phyloP scores from a whole-genome alignment of 2,329 filamentous ascomycete genomes.

The Penicillium sp. region DNA sequence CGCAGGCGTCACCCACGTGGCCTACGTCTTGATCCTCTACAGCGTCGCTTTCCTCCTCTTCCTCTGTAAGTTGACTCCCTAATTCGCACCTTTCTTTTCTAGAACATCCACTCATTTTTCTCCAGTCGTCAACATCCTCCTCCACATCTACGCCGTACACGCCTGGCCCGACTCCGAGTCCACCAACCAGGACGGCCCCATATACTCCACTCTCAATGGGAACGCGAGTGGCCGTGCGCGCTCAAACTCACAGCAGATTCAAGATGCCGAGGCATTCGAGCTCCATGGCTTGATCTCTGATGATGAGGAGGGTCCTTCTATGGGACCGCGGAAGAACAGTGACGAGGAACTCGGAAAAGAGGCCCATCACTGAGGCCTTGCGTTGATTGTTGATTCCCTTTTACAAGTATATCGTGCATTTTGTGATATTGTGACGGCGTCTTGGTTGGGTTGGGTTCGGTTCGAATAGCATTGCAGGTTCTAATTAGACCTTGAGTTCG shows the following conservation, averaged over 20 bases:
- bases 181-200: constrained; percentile 17
- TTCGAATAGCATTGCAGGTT: neutral
- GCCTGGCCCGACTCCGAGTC: constrained; percentile 45
- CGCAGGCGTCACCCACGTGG: constrained; percentile 79
- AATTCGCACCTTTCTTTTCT: neutral
- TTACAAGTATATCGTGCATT: constrained; percentile 1
- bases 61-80: constrained; percentile 59
- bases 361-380: neutral
- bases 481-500: neutral
- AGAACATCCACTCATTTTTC: constrained; percentile 7
- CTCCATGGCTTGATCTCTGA: constrained; percentile 86
- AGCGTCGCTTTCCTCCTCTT: constrained; percentile 88
- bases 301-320: constrained; percentile 61
- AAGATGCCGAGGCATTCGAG: constrained; percentile 90
- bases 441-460: neutral
- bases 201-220: constrained; percentile 17
- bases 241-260: constrained; percentile 52
- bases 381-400: neutral
- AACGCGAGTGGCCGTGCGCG: constrained; percentile 47
- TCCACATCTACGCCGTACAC: constrained; percentile 75
- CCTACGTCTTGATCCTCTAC: constrained; percentile 88
- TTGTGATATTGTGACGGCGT: constrained; percentile 1
- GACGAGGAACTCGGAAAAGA: constrained; percentile 32
- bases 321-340: constrained; percentile 29
- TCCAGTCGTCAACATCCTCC: constrained; percentile 74